A percentile compares a stretch with the other conserved stretches of the same genome.
Conservation (phyloP, 192 early-diverging fungal species). For the Neocallimastix lanati region DNA sequence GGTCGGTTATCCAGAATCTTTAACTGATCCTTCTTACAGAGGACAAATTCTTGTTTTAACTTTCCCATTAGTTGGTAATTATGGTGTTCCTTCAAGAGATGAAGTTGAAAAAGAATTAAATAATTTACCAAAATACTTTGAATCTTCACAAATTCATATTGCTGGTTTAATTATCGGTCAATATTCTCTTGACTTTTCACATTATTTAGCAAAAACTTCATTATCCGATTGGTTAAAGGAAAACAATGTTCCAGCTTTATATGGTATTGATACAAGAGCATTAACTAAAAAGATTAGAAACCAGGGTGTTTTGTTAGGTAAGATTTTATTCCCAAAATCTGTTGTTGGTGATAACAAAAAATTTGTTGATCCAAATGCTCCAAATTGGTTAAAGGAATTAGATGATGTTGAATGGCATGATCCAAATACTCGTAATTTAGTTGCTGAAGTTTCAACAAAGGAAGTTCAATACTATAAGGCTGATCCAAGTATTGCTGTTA, state of each 20-base stretch:
- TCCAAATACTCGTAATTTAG: constrained; percentile 81
- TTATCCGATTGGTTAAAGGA: constrained; percentile 81
- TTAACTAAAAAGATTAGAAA: constrained; percentile 93
- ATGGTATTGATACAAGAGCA: constrained; percentile 88
- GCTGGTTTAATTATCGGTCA: constrained; percentile 81
- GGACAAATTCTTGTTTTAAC: constrained; percentile 97
- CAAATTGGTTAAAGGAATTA: background rate
- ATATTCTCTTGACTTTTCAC: constrained; percentile 80
- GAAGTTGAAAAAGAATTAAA: constrained; percentile 67
- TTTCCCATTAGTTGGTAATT: constrained; percentile 94
- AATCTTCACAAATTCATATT: constrained; percentile 85
- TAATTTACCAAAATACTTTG: constrained; percentile 84
- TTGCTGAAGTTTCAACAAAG: constrained; percentile 87
- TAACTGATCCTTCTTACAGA: constrained; percentile 94
- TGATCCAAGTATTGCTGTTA: constrained; percentile 14
- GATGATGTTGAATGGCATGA: constrained; percentile 78
- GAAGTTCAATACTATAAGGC: constrained; percentile 56
- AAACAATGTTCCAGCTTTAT: constrained; percentile 74
- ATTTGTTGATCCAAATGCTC: constrained; percentile 29
- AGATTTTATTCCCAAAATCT: constrained; percentile 67
- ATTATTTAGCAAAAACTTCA: constrained; percentile 74
- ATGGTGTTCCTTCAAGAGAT: constrained; percentile 83
- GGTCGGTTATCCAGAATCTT: constrained; percentile 97
- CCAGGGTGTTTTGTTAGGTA: constrained; percentile 74
- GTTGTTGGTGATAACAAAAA: constrained; percentile 11